A percentile compares a stretch with the other conserved stretches of the same genome.
Evolutionary conservation across 805 yeast species (phyloP).

Genomic region (Kodamaea jinghongensis): DNA sequence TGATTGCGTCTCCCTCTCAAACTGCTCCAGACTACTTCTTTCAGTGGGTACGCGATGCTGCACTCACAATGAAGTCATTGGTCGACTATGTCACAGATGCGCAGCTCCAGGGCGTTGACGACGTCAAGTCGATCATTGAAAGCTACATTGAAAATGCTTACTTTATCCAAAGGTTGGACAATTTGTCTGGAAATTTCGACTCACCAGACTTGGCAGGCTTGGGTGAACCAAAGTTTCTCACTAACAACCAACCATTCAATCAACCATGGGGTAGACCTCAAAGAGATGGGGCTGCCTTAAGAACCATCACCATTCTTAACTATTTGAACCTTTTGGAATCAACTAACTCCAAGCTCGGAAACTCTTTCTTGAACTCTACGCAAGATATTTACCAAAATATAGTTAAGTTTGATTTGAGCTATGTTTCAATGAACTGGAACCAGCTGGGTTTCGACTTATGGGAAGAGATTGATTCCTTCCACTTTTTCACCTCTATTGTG

Average conservation of each 20-base stretch:
- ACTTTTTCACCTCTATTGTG: constrained; percentile 74
- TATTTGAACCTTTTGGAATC: constrained; percentile 47
- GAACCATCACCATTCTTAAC: constrained; percentile 61
- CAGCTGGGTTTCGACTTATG: constrained; percentile 78
- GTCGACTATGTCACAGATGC: constrained; percentile 52
- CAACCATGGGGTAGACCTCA: constrained; percentile 93
- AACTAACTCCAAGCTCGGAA: constrained; percentile 21
- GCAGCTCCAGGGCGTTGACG: constrained; percentile 16
- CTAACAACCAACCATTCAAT: constrained; percentile 60
- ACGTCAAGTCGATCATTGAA: constrained; percentile 39
- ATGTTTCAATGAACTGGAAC: constrained; percentile 60
- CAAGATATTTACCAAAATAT: constrained; percentile 49
- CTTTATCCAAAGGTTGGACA: constrained; percentile 60
- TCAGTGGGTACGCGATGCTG: constrained; percentile 91
- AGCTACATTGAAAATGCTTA: constrained; percentile 60
- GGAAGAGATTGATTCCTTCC: constrained; percentile 81
- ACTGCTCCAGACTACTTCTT: constrained; percentile 74
- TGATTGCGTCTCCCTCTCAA: constrained; percentile 82
- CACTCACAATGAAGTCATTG: constrained; percentile 69
- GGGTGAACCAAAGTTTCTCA: constrained; percentile 88
- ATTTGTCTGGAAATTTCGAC: constrained; percentile 63
- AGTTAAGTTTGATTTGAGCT: constrained; percentile 68
- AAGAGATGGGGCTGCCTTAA: constrained; percentile 88
- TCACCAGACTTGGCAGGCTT: constrained; percentile 48
- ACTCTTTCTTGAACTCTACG: constrained; percentile 26